Base-by-base conservation (phyloP, 495 filamentous ascomycete species). In the Aspergillus bertholletiae region DNA sequence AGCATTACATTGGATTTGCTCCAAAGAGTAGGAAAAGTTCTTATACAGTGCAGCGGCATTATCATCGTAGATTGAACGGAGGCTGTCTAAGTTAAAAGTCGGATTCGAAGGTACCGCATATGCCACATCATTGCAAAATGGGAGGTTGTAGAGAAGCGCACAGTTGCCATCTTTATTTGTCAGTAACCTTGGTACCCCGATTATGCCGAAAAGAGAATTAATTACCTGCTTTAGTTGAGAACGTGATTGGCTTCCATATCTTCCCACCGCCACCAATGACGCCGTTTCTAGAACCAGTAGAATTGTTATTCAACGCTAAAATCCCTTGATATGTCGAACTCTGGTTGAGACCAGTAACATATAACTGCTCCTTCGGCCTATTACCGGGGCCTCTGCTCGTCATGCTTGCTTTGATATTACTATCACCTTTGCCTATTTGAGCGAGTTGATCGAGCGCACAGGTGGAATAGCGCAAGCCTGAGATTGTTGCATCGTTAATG, bases 51-150 rank as follows among this genome's bases (percentile, higher is more conserved):
- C 56, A 5, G 64, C 51, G 2, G 89, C 83, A 51, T 83, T 75
- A 23, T 80, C 62, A 62, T 96, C 89, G 70, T 96, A 96, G 60
- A 86, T 83, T 0, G 72, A 62, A 2, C 76, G 82, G 5, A 94
- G 77, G 8, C 69, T 60, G 3, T 73, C 68, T 46, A 71, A 69
- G 53, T 72, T 62, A 26, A 66, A 46, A 5, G 64, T 53, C 4
- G 85, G 80, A 61, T 95, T 94, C 49, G 84, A 82, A 0, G 94
- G 94, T 0, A 96, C 94, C 20, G 95, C 87, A 68, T 97, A 96
- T 40, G 92, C 89, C 44, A 93, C 82, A 54, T 94, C 82, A 49
- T 81, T 78, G 74, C 94, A 99, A 68, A 97, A 92, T 3, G 78
- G 69, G 17, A 99, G 83, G 63, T 93, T 84, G 70, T 83, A 88